Base-by-base conservation (phyloP, 2,329 filamentous ascomycete species). In the Spiromastix sp. region DNA sequence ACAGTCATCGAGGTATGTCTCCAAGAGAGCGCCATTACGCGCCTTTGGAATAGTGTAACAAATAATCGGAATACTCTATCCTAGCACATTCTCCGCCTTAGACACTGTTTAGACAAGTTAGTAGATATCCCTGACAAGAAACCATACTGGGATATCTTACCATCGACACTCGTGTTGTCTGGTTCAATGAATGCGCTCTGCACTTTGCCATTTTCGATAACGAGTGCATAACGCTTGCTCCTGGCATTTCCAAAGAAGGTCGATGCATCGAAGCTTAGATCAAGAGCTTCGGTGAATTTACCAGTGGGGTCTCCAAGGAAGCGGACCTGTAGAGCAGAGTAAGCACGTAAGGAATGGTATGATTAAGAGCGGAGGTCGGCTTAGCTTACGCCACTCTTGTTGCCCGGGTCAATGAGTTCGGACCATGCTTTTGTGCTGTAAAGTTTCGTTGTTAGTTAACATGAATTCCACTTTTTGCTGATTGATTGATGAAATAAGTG, bases 371-470 rank as follows among this genome's bases (percentile, higher is more conserved):
- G 21, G 34, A 13, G 24, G 37, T 6, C 3, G 13, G 31, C 15
- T 8, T 10, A 30, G 19, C 81, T 61, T 73, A 93, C 85, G 32
- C 83, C 83, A 41, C 80, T 84, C 56, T 77, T 71, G 48, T 74
- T 73, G 4, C 71, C 66, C 8, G 85, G 82, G 59, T 95, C 86
- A 28, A 95, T 71, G 42, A 74, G 68, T 43, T 81, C 74, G 30
- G 66, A 78, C 86, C 87, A 95, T 4, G 86, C 87, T 62, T 93
- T 93, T 74, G 87, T 94, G 30, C 85, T 91, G 42, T 42, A 39
- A 17, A 19, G 17, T 19, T 34, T 20, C 18, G 13, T 30, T 5
- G 16, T 28, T 12, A 21, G 19, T n/a, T 24, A 7, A 24, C 7
- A 7, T 24, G 21, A 24, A 7, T n/a, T 24, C n/a, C 21, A 7